phyloP scores from a whole-genome alignment of 2,329 filamentous ascomycete genomes.

The Didymella lethalis region DNA sequence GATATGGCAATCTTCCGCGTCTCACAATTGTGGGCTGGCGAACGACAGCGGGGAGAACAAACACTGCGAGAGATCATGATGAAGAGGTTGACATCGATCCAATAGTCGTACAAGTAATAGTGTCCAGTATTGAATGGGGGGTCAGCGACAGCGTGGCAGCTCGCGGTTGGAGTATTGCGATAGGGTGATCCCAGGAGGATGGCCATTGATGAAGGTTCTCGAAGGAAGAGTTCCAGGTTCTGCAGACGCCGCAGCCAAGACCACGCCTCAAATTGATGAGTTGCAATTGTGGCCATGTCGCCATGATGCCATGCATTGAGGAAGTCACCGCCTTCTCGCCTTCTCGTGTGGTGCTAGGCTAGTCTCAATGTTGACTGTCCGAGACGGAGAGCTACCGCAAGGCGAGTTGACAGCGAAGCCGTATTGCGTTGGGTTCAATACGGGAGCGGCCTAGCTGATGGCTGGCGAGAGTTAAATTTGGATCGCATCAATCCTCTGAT shows the following conservation, averaged over 20 bases:
- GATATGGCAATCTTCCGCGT: slow-evolving; percentile 15
- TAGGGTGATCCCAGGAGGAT: not conserved
- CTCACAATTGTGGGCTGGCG: slow-evolving; percentile 21
- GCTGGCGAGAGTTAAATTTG: slow-evolving; percentile 25
- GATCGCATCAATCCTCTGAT: slow-evolving; percentile 1
- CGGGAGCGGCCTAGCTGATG: slow-evolving; percentile 17
- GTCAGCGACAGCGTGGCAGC: not conserved
- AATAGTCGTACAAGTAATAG: not conserved
- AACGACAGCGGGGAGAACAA: slow-evolving; percentile 8
- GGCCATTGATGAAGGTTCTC: slow-evolving; percentile 5
- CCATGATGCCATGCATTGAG: slow-evolving; percentile 16
- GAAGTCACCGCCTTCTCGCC: slow-evolving; percentile 21
- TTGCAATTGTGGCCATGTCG: slow-evolving; percentile 13
- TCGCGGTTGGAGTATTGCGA: not conserved
- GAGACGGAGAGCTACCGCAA: slow-evolving; percentile 19
- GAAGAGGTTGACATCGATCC: slow-evolving; percentile 1
- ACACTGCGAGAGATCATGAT: not conserved
- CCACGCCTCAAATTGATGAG: slow-evolving; percentile 20
- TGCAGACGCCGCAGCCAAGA: slow-evolving; percentile 11
- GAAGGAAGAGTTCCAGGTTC: slow-evolving; percentile 16
- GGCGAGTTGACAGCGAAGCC: slow-evolving; percentile 17
- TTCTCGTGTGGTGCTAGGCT: slow-evolving; percentile 8
- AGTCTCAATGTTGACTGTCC: slow-evolving; percentile 14
- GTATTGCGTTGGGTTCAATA: slow-evolving; percentile 17
- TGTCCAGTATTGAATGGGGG: not conserved